Percentiles rank a stretch among this genome's conserved stretches.
Evolutionary conservation across 148 eudicot genomes (phyloP).

Genomic region (Camellia lanceoleosa): DNA sequence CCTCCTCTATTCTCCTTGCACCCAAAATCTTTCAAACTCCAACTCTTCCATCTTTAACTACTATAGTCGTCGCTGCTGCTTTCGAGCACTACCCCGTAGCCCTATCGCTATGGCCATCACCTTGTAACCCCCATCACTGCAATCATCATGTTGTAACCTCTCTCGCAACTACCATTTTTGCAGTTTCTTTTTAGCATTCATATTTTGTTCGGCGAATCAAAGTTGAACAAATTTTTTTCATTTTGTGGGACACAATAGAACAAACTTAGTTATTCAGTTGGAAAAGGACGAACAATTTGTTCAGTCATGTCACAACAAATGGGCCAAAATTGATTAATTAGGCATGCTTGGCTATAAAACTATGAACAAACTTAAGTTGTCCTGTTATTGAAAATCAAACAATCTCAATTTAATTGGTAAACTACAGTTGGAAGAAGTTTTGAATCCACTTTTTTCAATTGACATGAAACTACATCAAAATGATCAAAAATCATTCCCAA

Average conservation of each 20-base stretch:
- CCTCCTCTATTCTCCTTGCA: not conserved
- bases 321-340: not conserved
- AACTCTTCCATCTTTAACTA: not conserved
- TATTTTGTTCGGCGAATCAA: no score
- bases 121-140: no score
- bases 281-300: not conserved
- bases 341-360: no score
- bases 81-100: not conserved
- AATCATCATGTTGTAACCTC: not conserved
- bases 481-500: not conserved
- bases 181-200: no score
- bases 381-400: no score
- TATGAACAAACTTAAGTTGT: no score
- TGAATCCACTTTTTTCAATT: not conserved
- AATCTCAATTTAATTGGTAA: no score
- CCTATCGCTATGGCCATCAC: not conserved
- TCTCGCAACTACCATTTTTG: not conserved
- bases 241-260: not conserved
- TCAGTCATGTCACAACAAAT: not conserved
- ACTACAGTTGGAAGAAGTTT: not conserved
- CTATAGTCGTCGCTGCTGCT: not conserved
- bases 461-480: not conserved
- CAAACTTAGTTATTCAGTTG: no score
- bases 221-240: not conserved
- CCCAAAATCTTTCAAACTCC: no score